Percentiles rank a stretch among this genome's conserved stretches.
Evolutionary conservation across 495 filamentous ascomycete genomes (phyloP).

Genomic region (Lindgomyces ingoldianus): DNA sequence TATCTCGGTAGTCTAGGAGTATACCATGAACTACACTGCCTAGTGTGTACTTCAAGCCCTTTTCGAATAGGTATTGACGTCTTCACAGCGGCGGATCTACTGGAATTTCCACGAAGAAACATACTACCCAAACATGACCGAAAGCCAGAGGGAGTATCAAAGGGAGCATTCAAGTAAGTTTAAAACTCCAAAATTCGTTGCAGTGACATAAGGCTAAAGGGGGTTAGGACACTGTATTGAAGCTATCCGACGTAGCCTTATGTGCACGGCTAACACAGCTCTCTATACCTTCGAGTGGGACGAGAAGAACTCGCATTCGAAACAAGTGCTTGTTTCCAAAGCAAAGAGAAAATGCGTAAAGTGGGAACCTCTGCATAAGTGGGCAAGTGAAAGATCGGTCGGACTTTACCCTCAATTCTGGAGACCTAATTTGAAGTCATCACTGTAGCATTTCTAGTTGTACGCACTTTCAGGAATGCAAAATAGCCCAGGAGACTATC

Average conservation of each 20-base stretch:
- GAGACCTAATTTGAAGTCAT: background rate
- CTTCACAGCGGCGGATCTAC: conserved; percentile 5
- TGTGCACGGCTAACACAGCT: conserved; percentile 13
- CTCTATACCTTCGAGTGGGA: conserved; percentile 9
- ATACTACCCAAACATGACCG: conserved; percentile 14
- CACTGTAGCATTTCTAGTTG: background rate
- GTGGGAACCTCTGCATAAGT: conserved; percentile 10
- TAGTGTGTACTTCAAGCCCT: conserved; percentile 2
- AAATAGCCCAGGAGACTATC: no score
- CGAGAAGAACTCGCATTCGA: background rate
- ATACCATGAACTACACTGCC: conserved; percentile 21
- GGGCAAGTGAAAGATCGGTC: conserved; percentile 1
- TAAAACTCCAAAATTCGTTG: background rate
- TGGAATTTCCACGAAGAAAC: background rate
- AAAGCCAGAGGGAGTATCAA: background rate
- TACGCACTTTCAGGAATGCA: no score
- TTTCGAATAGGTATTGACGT: background rate
- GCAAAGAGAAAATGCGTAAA: conserved; percentile 16
- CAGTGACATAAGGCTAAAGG: background rate
- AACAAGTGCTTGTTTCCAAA: background rate
- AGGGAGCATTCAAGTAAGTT: conserved; percentile 8
- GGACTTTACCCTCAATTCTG: conserved; percentile 1
- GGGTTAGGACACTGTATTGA: conserved; percentile 13
- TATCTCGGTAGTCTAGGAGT: conserved; percentile 13
- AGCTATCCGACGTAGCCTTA: background rate